Percentiles rank a stretch among this genome's conserved stretches.
Conservation (phyloP, 345 rosid species). For the Jatropha curcas region DNA sequence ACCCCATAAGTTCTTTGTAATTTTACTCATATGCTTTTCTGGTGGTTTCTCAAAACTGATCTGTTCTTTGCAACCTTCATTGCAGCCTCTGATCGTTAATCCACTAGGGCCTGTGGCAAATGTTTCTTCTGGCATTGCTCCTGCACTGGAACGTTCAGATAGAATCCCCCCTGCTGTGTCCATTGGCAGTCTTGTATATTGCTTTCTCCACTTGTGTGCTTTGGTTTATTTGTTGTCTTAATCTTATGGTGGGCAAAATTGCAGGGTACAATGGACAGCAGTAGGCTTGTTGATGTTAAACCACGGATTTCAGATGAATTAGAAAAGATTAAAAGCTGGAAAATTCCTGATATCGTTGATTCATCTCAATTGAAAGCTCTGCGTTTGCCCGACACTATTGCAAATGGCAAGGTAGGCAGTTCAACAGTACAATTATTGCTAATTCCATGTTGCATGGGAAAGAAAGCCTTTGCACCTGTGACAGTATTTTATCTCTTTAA, state of each 20-base stretch:
- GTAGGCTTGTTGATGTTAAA: constrained; percentile 49
- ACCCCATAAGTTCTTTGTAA: neutral
- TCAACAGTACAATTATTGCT: neutral
- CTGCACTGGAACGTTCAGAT: constrained; percentile 43
- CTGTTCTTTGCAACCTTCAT: constrained; percentile 4
- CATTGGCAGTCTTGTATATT: constrained; percentile 40
- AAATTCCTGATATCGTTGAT: constrained; percentile 43
- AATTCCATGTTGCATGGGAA: neutral
- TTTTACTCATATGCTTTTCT: neutral
- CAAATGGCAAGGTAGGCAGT: constrained; percentile 42
- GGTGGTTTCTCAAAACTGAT: constrained; percentile 2
- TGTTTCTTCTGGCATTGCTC: constrained; percentile 38
- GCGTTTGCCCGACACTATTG: constrained; percentile 43
- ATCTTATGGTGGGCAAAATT: constrained; percentile 12
- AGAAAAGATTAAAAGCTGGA: constrained; percentile 51
- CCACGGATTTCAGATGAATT: constrained; percentile 44
- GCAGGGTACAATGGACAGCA: constrained; percentile 46
- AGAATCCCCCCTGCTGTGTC: constrained; percentile 42
- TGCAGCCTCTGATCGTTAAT: constrained; percentile 46
- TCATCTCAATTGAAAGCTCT: constrained; percentile 43
- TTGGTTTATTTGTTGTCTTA: constrained; percentile 16
- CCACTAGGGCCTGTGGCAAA: constrained; percentile 42
- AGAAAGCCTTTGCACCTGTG: neutral
- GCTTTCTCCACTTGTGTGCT: constrained; percentile 3
- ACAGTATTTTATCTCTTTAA: neutral